Evolutionary conservation across 2,329 filamentous ascomycete genomes (phyloP), one percentile per base, ranked within the genome.

Genomic region (Exserohilum turcica): DNA sequence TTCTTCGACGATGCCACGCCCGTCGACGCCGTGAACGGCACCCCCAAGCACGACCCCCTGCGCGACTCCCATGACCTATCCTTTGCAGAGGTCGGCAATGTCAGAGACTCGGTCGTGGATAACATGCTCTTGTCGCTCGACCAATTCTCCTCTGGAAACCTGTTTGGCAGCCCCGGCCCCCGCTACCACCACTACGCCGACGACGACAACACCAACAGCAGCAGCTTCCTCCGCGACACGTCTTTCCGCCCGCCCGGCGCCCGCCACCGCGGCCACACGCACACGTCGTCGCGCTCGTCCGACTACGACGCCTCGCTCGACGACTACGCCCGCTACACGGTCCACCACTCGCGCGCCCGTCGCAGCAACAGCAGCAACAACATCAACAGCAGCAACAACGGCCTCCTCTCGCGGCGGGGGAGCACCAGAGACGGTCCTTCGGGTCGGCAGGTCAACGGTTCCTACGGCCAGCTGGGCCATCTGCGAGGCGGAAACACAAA

Each of bases 51-150:
- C 33, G 61, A 64, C 42, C 49, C 43, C 18, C 53, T 67, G 45
- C 66, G 71, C 44, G 87, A 92, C 76, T 91, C 89, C 43, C 92
- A 97, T 79, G 92, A 96, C 74, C 82, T 97, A 57, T 92, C 90
- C 52, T 82, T 96, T 66, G 87, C 87, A 44, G 85, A 89, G 43
- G 86, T 90, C 59, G 91, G 90, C 35, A 64, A 54, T 15, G 59
- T 63, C 12, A 86, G 93, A 63, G 91, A 96, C 70, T 97, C 92
- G 31, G 86, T 99, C 63, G 91, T 99, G 54, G 89, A 94, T 75
- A 96, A 97, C 75, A 94, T 99, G 88, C 86, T 97, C 56, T 81
- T 94, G 61, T 96, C 92, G 35, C 86, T 99, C 60, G 93, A 96
- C 76, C 89, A 93, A 74, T 67, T 75, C 43, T 60, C 70, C 2